Evolutionary conservation across 768 basidiomycete genomes (phyloP).

Genomic region (Termitomyces titanicus): DNA sequence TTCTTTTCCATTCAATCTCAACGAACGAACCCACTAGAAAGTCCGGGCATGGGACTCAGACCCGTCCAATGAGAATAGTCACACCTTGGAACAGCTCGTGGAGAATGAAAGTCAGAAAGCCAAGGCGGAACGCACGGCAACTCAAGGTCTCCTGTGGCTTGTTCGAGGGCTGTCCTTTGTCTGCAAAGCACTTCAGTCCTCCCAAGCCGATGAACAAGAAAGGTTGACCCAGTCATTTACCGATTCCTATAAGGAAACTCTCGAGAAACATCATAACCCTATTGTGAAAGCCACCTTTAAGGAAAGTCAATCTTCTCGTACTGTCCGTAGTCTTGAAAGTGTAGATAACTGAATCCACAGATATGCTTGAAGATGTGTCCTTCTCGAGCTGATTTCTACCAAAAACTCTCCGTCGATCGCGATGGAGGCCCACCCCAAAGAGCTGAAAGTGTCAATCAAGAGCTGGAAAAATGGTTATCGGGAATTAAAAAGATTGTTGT

Average conservation of each 20-base stretch:
- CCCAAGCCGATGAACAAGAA: not conserved
- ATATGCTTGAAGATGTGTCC: not conserved
- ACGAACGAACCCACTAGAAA: not conserved
- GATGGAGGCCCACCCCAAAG: not conserved
- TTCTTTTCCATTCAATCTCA: too few species aligned
- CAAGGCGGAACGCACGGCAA: not conserved
- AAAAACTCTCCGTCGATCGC: not conserved
- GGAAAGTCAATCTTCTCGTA: not conserved
- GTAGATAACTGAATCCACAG: not conserved
- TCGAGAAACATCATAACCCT: not conserved
- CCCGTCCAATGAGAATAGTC: not conserved
- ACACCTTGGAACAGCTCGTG: not conserved
- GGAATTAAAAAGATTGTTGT: not conserved
- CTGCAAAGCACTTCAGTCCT: not conserved
- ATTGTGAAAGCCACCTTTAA: not conserved
- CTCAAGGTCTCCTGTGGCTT: not conserved
- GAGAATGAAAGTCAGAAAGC: not conserved
- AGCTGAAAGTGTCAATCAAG: not conserved
- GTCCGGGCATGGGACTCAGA: not conserved
- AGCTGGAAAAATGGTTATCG: not conserved
- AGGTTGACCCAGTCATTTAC: not conserved
- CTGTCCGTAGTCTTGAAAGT: not conserved
- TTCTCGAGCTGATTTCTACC: not conserved
- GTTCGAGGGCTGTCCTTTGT: not conserved
- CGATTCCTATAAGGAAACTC: not conserved